Percentiles rank a stretch among this genome's conserved stretches.
Evolutionary conservation across 2,329 filamentous ascomycete species (phyloP).

Genomic region (Ceratocystis smalleyi): DNA sequence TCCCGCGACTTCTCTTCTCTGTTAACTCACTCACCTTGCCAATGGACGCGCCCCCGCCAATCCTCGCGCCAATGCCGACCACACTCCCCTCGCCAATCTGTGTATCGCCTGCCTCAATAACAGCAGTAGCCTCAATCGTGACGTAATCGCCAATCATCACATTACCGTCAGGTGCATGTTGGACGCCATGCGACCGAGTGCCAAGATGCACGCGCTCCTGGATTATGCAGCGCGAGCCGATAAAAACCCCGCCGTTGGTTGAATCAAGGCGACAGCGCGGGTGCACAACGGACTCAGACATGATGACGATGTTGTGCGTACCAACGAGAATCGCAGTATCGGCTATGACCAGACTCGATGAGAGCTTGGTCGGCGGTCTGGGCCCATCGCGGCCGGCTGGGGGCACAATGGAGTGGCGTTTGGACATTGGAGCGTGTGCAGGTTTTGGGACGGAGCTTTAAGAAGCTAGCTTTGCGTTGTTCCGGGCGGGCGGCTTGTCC

Average conservation of each 20-base stretch:
- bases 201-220: conserved; percentile 52
- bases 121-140: conserved; percentile 42
- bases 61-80: conserved; percentile 43
- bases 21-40: conserved; percentile 40
- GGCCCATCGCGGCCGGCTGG: conserved; percentile 36
- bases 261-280: conserved; percentile 70
- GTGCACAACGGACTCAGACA: conserved; percentile 67
- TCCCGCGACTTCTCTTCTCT: not conserved
- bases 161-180: conserved; percentile 28
- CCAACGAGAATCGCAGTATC: conserved; percentile 51
- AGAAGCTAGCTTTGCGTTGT: not conserved
- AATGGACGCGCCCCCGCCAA: conserved; percentile 45
- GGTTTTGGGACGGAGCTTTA: not conserved
- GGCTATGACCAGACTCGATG: conserved; percentile 44
- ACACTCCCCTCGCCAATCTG: conserved; percentile 44
- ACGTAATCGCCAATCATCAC: conserved; percentile 46
- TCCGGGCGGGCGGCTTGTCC: not conserved
- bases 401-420: conserved; percentile 42
- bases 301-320: conserved; percentile 61
- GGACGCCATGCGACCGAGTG: conserved; percentile 22
- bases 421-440: conserved; percentile 21
- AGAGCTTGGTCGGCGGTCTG: conserved; percentile 46
- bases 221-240: conserved; percentile 70
- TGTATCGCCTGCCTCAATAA: conserved; percentile 47
- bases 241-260: conserved; percentile 58